Base-by-base conservation (phyloP, 169 alveolate species). In the Plasmodium gonderi region DNA sequence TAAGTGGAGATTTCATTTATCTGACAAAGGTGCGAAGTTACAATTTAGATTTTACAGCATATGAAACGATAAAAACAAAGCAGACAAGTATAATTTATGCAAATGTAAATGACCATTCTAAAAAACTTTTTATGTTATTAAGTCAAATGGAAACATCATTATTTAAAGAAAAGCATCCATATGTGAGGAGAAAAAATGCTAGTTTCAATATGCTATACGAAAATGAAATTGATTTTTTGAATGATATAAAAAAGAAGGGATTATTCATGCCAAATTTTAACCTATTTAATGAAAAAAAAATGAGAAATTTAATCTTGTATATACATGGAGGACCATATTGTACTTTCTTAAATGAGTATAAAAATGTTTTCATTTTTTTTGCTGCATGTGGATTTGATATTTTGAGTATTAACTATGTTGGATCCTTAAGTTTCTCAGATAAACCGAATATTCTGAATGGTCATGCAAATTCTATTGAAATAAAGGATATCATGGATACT, bases 241-340 rank as follows among this genome's bases (percentile, higher is more conserved):
- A 77, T 33, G 91, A 78, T 45, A 44, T 90, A 20, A 17, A 90
- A 65, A 51, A 90, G 23, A 90, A 67, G 80, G 76, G 77, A 2
- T 12, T 90, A 44, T 9, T n/a, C n/a, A 20, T 90, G 12, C 80
- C 91, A 23, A 90, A 90, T 51, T 90, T 90, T 90, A 90, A 90
- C 74, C 51, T 90, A 31, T 90, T 90, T 65, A 90, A 90, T 78
- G 44, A 47, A 44, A 90, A 90, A 33, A 67, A 79, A 65, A 64
- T 64, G 26, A 90, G 94, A 79, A 90, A 90, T 51, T 40, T 90
- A 42, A 90, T 90, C 7, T 45, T 90, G 49, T 90, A 69, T 65
- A 64, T 90, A n/a, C 94, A 90, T 90, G 94, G 94, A 31, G 94
- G 94, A 42, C 94, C 94, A 2, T 90, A 90, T 79, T 29, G 69